A percentile compares a stretch with the other conserved stretches of the same genome.
phyloP scores from a whole-genome alignment of 306 rosid species.

The Canavalia ensiformis region DNA sequence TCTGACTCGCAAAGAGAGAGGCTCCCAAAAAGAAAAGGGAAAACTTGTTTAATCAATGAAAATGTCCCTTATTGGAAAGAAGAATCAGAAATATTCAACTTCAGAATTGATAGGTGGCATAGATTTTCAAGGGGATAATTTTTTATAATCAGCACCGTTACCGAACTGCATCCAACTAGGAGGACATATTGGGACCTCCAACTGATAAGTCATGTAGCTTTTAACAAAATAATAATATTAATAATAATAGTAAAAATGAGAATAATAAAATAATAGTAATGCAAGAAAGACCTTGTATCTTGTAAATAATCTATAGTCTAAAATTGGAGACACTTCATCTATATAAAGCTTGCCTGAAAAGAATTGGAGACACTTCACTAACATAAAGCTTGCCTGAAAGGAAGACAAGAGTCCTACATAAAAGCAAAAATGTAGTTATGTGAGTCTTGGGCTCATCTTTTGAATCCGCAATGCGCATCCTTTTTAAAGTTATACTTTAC shows the following conservation, averaged over 20 bases:
- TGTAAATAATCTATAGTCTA: constrained; percentile 26
- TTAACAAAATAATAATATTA: neutral
- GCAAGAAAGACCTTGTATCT: constrained; percentile 20
- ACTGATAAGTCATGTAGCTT: constrained; percentile 45
- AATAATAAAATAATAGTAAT: constrained; percentile 14
- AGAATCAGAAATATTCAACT: neutral
- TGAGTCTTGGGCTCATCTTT: constrained; percentile 59
- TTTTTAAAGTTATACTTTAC: constrained; percentile 54
- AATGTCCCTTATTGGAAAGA: constrained; percentile 25
- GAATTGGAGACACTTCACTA: constrained; percentile 52
- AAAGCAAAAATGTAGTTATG: constrained; percentile 51
- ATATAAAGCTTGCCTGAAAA: constrained; percentile 64
- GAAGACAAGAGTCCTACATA: constrained; percentile 63
- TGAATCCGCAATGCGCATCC: constrained; percentile 53
- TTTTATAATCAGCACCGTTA: constrained; percentile 41
- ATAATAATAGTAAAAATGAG: neutral
- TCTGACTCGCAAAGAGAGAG: constrained; percentile 10
- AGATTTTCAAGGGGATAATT: constrained; percentile 39
- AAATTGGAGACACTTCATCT: constrained; percentile 43
- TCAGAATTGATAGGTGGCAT: neutral
- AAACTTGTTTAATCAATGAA: constrained; percentile 16
- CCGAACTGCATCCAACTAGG: constrained; percentile 44
- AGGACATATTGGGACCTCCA: constrained; percentile 45
- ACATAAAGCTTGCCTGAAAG: constrained; percentile 66
- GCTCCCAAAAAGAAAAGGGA: neutral